Evolutionary conservation across 805 yeast species (phyloP), one percentile per base, ranked within the genome.

Genomic region (Pichia paraexigua): DNA sequence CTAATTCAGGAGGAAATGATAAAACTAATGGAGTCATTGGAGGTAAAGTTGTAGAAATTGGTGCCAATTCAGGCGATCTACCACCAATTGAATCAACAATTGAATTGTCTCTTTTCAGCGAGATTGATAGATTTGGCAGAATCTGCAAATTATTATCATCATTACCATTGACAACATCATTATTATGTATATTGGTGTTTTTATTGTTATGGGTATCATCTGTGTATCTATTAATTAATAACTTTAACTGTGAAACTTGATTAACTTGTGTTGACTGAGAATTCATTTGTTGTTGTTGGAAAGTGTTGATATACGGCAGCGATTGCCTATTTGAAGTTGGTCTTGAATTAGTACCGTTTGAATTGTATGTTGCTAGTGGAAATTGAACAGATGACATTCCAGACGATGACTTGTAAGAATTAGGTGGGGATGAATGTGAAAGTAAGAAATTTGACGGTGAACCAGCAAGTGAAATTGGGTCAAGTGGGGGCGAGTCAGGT

Each of bases 401-500:
- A 18, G 63, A 56, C 13, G 63, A 56, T 32, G 63, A 35, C 67
- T 67, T 55, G 58, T 60, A 49, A 1, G 71, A 66, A 13, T 56
- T 57, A 18, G 83, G 82, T 1, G 83, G 83, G 0, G 83, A 76
- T 48, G 74, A 75, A 21, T 76, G 71, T n/a, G 73, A 69, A 44
- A 79, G 63, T 72, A 78, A 74, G 54, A 79, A 77, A 46, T 77
- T 63, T 5, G 82, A 77, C 1, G 84, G 84, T 0, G 82, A 77
- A 7, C 79, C 80, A 2, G 77, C 75, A 17, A 78, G 46, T 5
- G 81, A 76, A 0, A 75, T 71, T 2, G 84, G 82, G 43, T 68
- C 74, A 48, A 79, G 64, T 49, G 70, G 69, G 0, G 83, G 83
- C 1, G 82, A 77, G 48, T 75, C 81, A 0, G 83, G 82, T 12